These are phyloP conservation scores for Ascochyta lentis DNA, from an alignment of 2,329 filamentous ascomycete genomes.

Conservation along the genomic window DNA sequence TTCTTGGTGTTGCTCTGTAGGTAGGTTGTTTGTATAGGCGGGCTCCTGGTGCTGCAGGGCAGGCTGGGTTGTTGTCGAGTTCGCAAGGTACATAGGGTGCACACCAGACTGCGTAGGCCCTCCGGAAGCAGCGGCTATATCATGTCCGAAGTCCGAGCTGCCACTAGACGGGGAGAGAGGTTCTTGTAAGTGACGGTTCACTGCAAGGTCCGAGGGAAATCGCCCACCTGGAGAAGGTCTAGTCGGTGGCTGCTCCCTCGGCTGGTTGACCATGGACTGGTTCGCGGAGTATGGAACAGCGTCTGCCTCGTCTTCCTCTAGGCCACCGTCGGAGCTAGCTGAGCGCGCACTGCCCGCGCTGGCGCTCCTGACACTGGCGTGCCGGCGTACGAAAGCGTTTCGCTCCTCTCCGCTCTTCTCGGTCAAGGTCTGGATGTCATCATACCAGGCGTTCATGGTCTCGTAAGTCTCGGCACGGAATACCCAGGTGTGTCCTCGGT, in stretches of 20 bases:
- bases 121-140: constrained; percentile 65
- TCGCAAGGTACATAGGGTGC: constrained; percentile 31
- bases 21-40: neutral
- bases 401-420: constrained; percentile 89
- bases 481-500: constrained; percentile 76
- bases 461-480: constrained; percentile 77
- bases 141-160: constrained; percentile 71
- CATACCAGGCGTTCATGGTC: constrained; percentile 97
- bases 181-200: constrained; percentile 84
- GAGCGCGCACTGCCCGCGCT: constrained; percentile 68
- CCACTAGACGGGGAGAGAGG: constrained; percentile 82
- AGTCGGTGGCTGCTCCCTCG: constrained; percentile 56
- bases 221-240: constrained; percentile 91
- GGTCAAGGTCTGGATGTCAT: constrained; percentile 88
- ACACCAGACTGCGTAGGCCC: constrained; percentile 55
- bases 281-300: constrained; percentile 70
- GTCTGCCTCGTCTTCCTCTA: constrained; percentile 66
- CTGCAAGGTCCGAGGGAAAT: constrained; percentile 92
- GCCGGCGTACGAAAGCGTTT: constrained; percentile 82
- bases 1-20: constrained; percentile 5
- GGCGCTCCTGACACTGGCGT: constrained; percentile 77
- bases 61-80: constrained; percentile 27
- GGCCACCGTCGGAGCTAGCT: constrained; percentile 52
- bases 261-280: constrained; percentile 50
- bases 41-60: constrained; percentile 1